phyloP scores from a whole-genome alignment of 75 land plant genomes.

The Pseudotsuga menziesii region DNA sequence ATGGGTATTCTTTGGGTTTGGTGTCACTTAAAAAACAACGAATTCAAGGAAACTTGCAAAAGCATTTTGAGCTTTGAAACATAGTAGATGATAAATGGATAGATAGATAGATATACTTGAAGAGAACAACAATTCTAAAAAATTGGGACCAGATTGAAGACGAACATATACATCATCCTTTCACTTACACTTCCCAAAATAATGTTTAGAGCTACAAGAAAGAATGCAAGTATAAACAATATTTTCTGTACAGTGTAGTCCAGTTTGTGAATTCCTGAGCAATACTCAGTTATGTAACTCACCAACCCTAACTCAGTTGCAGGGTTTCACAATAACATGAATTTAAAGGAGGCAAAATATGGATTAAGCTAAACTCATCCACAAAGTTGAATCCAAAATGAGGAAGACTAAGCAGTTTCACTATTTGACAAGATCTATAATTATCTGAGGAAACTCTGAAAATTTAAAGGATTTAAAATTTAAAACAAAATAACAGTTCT shows the following conservation, averaged over 20 bases:
- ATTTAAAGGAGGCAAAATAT: conserved; percentile 3
- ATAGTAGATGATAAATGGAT: no score
- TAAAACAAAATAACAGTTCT: background rate
- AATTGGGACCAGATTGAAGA: background rate
- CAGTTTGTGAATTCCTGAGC: background rate
- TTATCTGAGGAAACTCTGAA: background rate
- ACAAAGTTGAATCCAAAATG: background rate
- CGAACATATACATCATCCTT: background rate
- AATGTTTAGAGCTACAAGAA: background rate
- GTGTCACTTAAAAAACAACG: no score
- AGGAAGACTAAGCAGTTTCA: background rate
- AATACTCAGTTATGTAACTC: background rate
- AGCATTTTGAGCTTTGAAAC: no score
- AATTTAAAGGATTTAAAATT: background rate
- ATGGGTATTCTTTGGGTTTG: no score
- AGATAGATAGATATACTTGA: no score
- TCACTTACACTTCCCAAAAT: background rate
- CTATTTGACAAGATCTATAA: background rate
- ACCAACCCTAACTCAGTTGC: background rate
- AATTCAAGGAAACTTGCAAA: no score
- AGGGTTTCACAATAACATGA: background rate
- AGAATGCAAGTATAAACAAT: background rate
- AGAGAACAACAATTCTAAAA: no score
- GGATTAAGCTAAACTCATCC: background rate
- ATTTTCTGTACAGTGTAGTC: conserved; percentile 5